A percentile compares a stretch with the other conserved stretches of the same genome.
phyloP scores from a whole-genome alignment of 2,329 filamentous ascomycete species.

The Cladophialophora bantiana region DNA sequence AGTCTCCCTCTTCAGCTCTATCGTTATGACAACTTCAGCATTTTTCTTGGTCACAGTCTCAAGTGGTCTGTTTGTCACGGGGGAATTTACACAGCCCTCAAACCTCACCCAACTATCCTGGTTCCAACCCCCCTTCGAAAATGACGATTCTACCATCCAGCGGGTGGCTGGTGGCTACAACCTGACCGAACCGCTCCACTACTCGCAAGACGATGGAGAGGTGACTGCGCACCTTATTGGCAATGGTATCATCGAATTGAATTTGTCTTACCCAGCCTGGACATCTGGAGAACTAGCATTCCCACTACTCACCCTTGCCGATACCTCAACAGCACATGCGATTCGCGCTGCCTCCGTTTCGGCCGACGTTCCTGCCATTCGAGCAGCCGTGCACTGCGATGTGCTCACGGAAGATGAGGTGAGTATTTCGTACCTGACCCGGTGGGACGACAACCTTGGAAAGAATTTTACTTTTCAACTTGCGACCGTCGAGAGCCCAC shows the following conservation, averaged over 20 bases:
- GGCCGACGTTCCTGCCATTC: not conserved
- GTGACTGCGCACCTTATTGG: not conserved
- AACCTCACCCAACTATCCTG: not conserved
- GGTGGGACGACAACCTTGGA: not conserved
- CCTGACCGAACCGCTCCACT: conserved; percentile 8
- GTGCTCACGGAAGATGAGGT: not conserved
- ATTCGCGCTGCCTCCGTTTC: not conserved
- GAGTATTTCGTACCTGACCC: not conserved
- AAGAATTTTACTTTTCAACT: not conserved
- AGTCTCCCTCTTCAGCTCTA: conserved; percentile 2
- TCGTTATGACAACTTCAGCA: conserved; percentile 1
- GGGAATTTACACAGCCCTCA: not conserved
- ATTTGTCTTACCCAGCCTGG: conserved; percentile 12
- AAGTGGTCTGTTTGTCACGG: conserved; percentile 2
- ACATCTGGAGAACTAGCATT: conserved; percentile 9
- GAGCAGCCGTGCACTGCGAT: not conserved
- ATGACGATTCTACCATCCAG: conserved; percentile 9
- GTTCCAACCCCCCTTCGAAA: not conserved
- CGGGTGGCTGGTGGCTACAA: not conserved
- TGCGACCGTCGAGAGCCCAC: not conserved
- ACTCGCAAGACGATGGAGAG: not conserved
- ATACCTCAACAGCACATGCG: not conserved
- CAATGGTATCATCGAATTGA: conserved; percentile 8
- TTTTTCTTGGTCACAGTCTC: conserved; percentile 15
- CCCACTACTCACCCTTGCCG: not conserved